Base-by-base conservation (phyloP, 768 basidiomycete genomes). In the Boletus reticulatus region DNA sequence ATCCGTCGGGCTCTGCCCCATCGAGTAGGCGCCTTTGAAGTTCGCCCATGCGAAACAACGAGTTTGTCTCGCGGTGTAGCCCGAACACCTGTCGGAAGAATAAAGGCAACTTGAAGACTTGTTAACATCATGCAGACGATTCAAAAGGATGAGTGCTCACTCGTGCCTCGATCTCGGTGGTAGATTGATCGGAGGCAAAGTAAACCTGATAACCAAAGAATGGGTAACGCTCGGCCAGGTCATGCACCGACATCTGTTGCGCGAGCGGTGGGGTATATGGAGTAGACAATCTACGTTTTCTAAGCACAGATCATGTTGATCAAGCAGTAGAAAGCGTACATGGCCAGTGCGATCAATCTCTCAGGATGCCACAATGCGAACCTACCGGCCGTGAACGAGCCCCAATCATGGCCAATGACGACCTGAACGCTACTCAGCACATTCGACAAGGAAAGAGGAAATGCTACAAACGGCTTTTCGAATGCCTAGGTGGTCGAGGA, bases 391-490 rank as follows among this genome's bases (percentile, higher is more conserved):
- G 75, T 80, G 56, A 75, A 81, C 4, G 87, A 74, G 6, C 91
- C 91, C 90, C 90, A 92, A 62, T 93, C 91, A 62, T 92, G 91
- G 0, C 88, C 91, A 54, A 91, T 76, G 53, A 91, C 71, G 12
- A 89, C 76, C 86, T 78, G 53, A 0, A 13, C 14, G 31, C n/a
- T 9, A 11, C 36, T 62, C 36, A 58, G 53, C 31, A 51, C 27
- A 34, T 37, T 20, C 3, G 17, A 29, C 12, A 13, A 42, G 17
- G 36, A 45, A 22, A n/a, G 0, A 46, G 37, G 17, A 13, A 11
- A 2, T 16, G 31, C 22, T 8, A 76, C 84, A 57, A 62, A 89
- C 87, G 34, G 82, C 84, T 65, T 77, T 77, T 37, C 67, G 59
- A 6, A 88, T 68, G 13, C 65, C 77, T 24, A 89, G 67, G 19